These are phyloP conservation scores for Lipomyces kockii DNA, from an alignment of 805 yeast genomes.

Conservation along the genomic window DNA sequence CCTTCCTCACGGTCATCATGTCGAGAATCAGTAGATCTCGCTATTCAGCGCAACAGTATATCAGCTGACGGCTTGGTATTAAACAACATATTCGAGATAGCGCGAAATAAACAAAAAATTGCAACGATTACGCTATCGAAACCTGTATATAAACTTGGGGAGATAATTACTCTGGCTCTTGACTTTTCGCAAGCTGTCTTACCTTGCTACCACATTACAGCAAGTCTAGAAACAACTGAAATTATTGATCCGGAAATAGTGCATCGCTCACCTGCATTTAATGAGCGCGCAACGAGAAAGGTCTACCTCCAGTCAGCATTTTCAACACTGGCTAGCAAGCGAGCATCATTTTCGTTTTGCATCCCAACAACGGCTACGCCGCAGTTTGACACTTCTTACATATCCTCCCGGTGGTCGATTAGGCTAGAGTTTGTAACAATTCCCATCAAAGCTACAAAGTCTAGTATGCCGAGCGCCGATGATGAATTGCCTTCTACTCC, in stretches of 20 bases:
- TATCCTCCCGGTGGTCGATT: conserved; percentile 44
- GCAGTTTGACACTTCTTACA: conserved; percentile 43
- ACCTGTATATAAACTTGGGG: conserved; percentile 46
- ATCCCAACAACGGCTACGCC: conserved; percentile 48
- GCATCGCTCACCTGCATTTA: conserved; percentile 37
- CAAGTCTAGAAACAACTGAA: conserved; percentile 48
- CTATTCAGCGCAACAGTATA: conserved; percentile 30
- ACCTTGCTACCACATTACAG: conserved; percentile 49
- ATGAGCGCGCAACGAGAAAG: conserved; percentile 38
- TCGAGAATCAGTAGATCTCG: conserved; percentile 34
- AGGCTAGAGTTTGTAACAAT: conserved; percentile 43
- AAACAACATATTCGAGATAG: conserved; percentile 46
- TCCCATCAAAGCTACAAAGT: conserved; percentile 9
- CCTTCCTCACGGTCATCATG: conserved; percentile 23
- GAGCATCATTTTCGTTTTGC: conserved; percentile 40
- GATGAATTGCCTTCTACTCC: background rate
- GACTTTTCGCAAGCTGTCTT: conserved; percentile 45
- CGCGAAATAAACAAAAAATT: conserved; percentile 50
- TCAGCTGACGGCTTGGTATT: conserved; percentile 33
- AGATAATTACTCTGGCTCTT: conserved; percentile 48
- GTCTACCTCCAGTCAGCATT: conserved; percentile 40
- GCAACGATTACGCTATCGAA: conserved; percentile 50
- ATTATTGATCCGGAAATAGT: conserved; percentile 41
- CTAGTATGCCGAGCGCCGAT: background rate
- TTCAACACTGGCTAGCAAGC: conserved; percentile 37